Base-by-base conservation (phyloP, 805 yeast species). In the Vanderwaltozyma tropicalis region DNA sequence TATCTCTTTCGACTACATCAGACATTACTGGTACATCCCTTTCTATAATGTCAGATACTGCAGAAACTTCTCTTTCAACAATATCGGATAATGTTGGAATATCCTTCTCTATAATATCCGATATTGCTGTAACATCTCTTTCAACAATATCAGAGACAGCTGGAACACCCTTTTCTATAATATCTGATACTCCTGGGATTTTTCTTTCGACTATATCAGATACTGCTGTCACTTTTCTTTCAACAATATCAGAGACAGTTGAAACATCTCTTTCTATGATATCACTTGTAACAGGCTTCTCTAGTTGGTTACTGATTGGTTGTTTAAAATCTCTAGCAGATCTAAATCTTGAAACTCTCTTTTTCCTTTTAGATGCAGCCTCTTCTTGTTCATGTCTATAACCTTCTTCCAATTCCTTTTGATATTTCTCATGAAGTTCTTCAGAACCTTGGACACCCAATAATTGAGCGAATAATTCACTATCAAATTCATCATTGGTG, bases 391-490 rank as follows among this genome's bases (percentile, higher is more conserved):
- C 32, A 7, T 25, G 31, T 11, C 30, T 32, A 3, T 36, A 40
- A 3, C 31, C 45, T 7, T 39, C 43, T 1, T 34, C 41, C 4
- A 36, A 19, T 14, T 42, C 36, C 3, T 42, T 32, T 21, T 48
- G 45, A 38, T 52, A 54, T 28, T 44, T 56, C 6, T 50, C 53
- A 38, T 59, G 60, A 12, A 52, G 34, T 15, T 53, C 60, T 33
- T 56, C 57, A 2, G 60, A 44, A 10, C 46, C 51, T 38, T 57
- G 54, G 5, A 46, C 59, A 31, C 63, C 63, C 12, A 57, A 41
- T 40, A 59, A 38, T 17, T 47, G 42, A 6, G 58, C 61, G 41
- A 58, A 54, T 17, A 58, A 38, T 26, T 58, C 63, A 26, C 49
- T 40, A 39, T 58, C 63, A 39, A 58, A 58, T 5, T 52, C 59